phyloP scores from a whole-genome alignment of 768 basidiomycete genomes.

The Gloeophyllum trabeum region DNA sequence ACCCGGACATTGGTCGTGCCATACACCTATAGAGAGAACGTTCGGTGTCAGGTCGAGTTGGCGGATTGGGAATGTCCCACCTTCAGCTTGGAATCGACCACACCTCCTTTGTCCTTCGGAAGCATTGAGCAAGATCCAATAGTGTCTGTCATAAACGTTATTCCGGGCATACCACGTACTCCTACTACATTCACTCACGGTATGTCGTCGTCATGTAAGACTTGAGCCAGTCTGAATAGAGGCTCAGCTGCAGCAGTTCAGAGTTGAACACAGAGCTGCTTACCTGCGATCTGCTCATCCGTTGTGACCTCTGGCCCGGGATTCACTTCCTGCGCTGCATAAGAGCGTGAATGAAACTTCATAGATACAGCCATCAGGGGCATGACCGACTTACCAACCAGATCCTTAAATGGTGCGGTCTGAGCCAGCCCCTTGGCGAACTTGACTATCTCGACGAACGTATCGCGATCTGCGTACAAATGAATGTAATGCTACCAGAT shows the following conservation, averaged over 20 bases:
- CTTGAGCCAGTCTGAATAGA: constrained; percentile 14
- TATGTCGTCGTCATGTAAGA: constrained; percentile 10
- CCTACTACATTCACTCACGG: constrained; percentile 8
- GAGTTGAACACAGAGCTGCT: not conserved
- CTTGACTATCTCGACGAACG: constrained; percentile 18
- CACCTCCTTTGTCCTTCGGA: constrained; percentile 35
- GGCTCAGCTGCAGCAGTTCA: not conserved
- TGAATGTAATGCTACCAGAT: no score
- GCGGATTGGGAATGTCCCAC: constrained; percentile 10
- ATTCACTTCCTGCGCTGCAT: constrained; percentile 16
- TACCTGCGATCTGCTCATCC: constrained; percentile 15
- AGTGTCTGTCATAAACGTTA: constrained; percentile 22
- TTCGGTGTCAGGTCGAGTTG: not conserved
- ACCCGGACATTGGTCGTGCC: constrained; percentile 47
- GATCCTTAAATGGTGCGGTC: constrained; percentile 14
- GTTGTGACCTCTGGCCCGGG: constrained; percentile 17
- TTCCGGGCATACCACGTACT: not conserved
- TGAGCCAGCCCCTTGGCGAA: constrained; percentile 14
- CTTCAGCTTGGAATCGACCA: constrained; percentile 36
- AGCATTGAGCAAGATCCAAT: constrained; percentile 42
- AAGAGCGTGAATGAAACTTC: not conserved
- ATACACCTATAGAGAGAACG: constrained; percentile 31
- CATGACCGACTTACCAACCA: constrained; percentile 9
- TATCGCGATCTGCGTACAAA: constrained; percentile 18
- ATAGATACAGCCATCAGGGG: no score